Conservation (phyloP, 257 asterid genomes). For the Lycium barbarum region DNA sequence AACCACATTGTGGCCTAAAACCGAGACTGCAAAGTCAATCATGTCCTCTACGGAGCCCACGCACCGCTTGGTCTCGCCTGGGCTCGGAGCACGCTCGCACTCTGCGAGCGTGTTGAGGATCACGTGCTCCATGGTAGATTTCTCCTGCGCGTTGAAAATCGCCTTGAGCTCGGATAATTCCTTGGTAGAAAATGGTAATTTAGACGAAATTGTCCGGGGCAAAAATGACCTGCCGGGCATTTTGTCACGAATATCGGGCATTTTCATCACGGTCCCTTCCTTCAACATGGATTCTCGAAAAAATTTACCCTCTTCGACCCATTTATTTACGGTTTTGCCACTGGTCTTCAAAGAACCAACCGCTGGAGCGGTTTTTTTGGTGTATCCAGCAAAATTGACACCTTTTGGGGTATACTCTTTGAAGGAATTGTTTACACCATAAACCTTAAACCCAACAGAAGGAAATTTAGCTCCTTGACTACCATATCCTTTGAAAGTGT, state of each 20-base stretch:
- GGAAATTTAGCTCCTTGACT: conserved; percentile 56
- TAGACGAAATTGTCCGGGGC: conserved; percentile 64
- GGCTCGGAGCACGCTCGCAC: conserved; percentile 71
- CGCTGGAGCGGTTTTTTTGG: conserved; percentile 35
- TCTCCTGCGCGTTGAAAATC: conserved; percentile 44
- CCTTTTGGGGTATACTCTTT: conserved; percentile 75
- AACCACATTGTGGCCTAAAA: conserved; percentile 55
- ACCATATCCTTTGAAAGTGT: conserved; percentile 73
- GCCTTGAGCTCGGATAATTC: conserved; percentile 45
- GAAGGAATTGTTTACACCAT: conserved; percentile 71
- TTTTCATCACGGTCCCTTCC: conserved; percentile 61
- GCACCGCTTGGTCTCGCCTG: conserved; percentile 70
- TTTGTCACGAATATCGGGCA: conserved; percentile 78
- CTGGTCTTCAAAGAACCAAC: conserved; percentile 15
- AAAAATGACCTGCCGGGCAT: conserved; percentile 88
- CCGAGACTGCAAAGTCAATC: conserved; percentile 65
- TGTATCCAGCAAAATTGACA: conserved; percentile 71
- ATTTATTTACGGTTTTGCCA: conserved; percentile 42
- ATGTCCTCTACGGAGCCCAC: conserved; percentile 78
- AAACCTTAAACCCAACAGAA: conserved; percentile 60
- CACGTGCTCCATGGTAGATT: conserved; percentile 58
- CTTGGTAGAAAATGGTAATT: conserved; percentile 54
- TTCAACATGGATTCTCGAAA: conserved; percentile 69
- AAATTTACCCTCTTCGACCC: conserved; percentile 78
- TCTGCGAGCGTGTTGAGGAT: conserved; percentile 54